Percentiles rank a stretch among this genome's conserved stretches.
phyloP scores from a whole-genome alignment of 805 yeast species.

The Metschnikowia dekortorum region DNA sequence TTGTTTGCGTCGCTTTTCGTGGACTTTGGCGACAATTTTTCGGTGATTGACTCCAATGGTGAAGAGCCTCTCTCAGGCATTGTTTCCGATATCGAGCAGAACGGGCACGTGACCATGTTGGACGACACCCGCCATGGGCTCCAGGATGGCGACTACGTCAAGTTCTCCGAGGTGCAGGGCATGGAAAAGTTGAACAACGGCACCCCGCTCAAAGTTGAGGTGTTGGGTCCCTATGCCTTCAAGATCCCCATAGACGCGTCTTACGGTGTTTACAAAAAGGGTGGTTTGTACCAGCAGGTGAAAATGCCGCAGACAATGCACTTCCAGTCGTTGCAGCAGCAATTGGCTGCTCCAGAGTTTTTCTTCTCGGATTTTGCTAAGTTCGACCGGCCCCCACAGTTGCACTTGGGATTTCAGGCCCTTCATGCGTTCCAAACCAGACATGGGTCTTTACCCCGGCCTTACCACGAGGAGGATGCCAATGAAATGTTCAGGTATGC shows the following conservation, averaged over 20 bases:
- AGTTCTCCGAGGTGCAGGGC: slow-evolving; percentile 83
- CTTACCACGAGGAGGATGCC: slow-evolving; percentile 74
- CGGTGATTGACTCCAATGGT: slow-evolving; percentile 81
- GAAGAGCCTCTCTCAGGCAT: slow-evolving; percentile 89
- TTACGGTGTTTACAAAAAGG: slow-evolving; percentile 65
- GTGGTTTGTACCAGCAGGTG: slow-evolving; percentile 91
- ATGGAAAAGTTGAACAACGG: slow-evolving; percentile 72
- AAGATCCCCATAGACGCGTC: slow-evolving; percentile 54
- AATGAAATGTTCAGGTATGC: slow-evolving; percentile 57
- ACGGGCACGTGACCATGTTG: slow-evolving; percentile 90
- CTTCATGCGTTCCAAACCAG: slow-evolving; percentile 65
- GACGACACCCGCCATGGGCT: slow-evolving; percentile 92
- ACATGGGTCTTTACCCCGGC: slow-evolving; percentile 70
- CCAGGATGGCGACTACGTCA: slow-evolving; percentile 87
- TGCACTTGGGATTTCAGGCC: slow-evolving; percentile 90
- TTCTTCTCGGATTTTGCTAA: slow-evolving; percentile 87
- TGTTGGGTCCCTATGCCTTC: slow-evolving; percentile 93
- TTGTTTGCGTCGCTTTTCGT: slow-evolving; percentile 85
- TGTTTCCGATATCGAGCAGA: slow-evolving; percentile 78
- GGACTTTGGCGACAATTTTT: slow-evolving; percentile 81
- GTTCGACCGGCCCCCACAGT: slow-evolving; percentile 85
- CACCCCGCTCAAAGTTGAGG: slow-evolving; percentile 68
- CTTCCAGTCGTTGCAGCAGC: slow-evolving; percentile 62
- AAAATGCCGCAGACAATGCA: slow-evolving; percentile 67
- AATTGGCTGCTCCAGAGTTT: slow-evolving; percentile 73